phyloP scores from a whole-genome alignment of 1,284 basidiomycete genomes.

The Vanrija sp. region DNA sequence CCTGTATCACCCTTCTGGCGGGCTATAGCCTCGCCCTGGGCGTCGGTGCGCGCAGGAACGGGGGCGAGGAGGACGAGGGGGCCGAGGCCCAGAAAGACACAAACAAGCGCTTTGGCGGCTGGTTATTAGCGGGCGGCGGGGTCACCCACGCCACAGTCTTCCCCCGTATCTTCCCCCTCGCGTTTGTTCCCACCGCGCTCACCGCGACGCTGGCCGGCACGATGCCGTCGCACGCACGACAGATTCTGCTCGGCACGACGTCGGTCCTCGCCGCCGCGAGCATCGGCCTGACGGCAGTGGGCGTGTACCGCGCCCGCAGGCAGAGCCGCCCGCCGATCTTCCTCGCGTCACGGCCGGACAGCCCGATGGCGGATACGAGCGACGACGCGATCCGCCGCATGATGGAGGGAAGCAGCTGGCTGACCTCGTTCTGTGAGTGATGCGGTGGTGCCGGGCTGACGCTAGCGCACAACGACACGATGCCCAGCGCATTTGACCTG shows the following conservation, averaged over 20 bases:
- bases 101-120: too few species aligned
- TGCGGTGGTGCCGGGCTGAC: too few species aligned
- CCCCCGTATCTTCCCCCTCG: conserved; percentile 23
- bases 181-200: conserved; percentile 7
- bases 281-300: background rate
- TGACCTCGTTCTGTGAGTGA: too few species aligned
- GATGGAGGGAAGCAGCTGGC: too few species aligned
- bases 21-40: background rate
- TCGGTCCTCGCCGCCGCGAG: background rate
- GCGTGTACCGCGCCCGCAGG: background rate
- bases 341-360: background rate
- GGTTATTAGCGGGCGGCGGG: conserved; percentile 13
- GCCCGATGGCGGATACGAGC: too few species aligned
- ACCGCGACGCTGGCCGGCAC: conserved; percentile 9
- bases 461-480: too few species aligned
- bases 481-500: too few species aligned
- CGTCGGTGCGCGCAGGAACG: too few species aligned
- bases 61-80: too few species aligned
- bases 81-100: too few species aligned
- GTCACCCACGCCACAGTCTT: conserved; percentile 28
- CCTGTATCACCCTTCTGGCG: background rate
- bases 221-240: background rate
- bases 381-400: too few species aligned
- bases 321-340: conserved; percentile 12
- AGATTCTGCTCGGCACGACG: conserved; percentile 10